Evolutionary conservation across 208 protist genomes (phyloP).

Genomic region (Kentomonas sorsogonicus): DNA sequence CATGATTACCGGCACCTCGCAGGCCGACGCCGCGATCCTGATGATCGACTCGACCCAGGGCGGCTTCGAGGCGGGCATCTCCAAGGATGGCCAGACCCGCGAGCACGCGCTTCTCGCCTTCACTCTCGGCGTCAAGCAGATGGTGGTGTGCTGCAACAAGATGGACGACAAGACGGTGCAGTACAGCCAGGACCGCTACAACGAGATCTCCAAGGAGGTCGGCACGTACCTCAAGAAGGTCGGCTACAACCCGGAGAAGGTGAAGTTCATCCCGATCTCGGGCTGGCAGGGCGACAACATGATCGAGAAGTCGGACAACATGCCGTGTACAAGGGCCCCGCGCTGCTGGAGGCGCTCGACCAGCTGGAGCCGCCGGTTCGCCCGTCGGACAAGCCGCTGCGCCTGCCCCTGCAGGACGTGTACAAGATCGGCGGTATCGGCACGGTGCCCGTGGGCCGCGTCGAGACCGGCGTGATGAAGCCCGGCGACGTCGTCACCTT

Average conservation of each 20-base stretch:
- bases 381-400: conserved; percentile 92
- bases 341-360: conserved; percentile 91
- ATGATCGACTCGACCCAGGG: conserved; percentile 75
- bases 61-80: conserved; percentile 93
- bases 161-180: conserved; percentile 85
- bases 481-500: conserved; percentile 53
- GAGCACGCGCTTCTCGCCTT: conserved; percentile 87
- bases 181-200: conserved; percentile 84
- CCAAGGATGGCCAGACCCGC: conserved; percentile 87
- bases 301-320: conserved; percentile 83
- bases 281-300: conserved; percentile 95
- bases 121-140: conserved; percentile 85
- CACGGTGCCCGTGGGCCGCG: conserved; percentile 46
- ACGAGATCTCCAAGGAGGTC: conserved; percentile 80
- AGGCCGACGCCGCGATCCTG: conserved; percentile 86
- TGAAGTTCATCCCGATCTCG: conserved; percentile 93
- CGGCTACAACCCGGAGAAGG: conserved; percentile 90
- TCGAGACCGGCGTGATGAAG: conserved; percentile 50
- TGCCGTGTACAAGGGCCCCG: conserved; percentile 91
- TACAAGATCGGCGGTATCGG: conserved; percentile 93
- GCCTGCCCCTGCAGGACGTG: conserved; percentile 93
- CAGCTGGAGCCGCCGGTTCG: conserved; percentile 70
- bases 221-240: conserved; percentile 78
- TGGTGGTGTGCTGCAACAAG: conserved; percentile 90
- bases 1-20: conserved; percentile 90